phyloP scores from a whole-genome alignment of 2,329 filamentous ascomycete species.

The Alternaria sp. region DNA sequence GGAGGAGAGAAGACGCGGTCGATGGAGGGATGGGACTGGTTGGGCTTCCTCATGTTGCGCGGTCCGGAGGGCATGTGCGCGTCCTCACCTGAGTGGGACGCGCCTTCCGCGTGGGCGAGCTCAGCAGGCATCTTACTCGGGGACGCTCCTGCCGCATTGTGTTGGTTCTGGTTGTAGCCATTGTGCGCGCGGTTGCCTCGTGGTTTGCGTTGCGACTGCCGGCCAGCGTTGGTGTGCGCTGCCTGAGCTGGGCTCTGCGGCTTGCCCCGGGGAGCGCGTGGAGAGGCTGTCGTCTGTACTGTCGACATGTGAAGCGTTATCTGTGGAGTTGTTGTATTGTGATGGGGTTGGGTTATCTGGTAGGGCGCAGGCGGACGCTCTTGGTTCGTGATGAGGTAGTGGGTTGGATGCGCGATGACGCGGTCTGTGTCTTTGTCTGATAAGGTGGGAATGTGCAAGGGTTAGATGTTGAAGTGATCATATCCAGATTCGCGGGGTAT shows the following conservation, averaged over 20 bases:
- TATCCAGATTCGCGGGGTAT: constrained; percentile 38
- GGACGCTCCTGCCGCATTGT: constrained; percentile 18
- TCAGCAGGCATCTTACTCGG: constrained; percentile 21
- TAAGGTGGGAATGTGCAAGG: constrained; percentile 25
- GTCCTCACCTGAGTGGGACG: constrained; percentile 38
- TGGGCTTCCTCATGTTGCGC: constrained; percentile 40
- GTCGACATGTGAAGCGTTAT: constrained; percentile 40
- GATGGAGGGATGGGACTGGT: constrained; percentile 33
- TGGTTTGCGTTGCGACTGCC: constrained; percentile 37
- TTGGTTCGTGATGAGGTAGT: constrained; percentile 20
- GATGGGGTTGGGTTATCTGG: constrained; percentile 26
- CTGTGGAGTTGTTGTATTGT: constrained; percentile 2
- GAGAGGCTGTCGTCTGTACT: constrained; percentile 39
- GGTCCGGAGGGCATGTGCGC: constrained; percentile 28
- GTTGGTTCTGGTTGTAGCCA: constrained; percentile 34
- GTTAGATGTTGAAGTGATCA: constrained; percentile 40
- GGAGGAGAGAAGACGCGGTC: constrained; percentile 37
- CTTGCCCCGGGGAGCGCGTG: constrained; percentile 41
- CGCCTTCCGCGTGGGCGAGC: constrained; percentile 31
- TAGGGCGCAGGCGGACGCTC: constrained; percentile 33
- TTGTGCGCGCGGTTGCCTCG: constrained; percentile 41
- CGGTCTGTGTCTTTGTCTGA: constrained; percentile 25
- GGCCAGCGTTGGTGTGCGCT: constrained; percentile 32
- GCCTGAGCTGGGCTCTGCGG: constrained; percentile 40
- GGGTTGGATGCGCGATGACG: constrained; percentile 30